Evolutionary conservation across 2,329 filamentous ascomycete species (phyloP), one percentile per base, ranked within the genome.

Genomic region (Mollisia scopiformis): DNA sequence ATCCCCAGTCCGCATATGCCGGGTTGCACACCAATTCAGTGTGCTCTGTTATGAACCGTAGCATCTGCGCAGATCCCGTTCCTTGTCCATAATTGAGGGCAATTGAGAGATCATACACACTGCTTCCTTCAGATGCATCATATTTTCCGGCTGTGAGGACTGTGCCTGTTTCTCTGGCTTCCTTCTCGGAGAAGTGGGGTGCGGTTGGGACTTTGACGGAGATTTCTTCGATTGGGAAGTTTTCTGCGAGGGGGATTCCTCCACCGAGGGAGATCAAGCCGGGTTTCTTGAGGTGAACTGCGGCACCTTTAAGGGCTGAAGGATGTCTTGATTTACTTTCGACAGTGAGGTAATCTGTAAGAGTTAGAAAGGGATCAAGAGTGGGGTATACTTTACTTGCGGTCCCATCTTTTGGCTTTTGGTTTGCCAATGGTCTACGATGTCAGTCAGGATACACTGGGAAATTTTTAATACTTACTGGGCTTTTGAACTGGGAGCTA

Each of bases 31-130:
- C 87, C 58, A 98, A 86, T 77, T 99, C 94, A 0, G 93, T 96
- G 77, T 98, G 95, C 79, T 99, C 95, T 0, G 93, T 96, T 54
- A 98, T 82, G 78, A 91, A 98, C 62, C 95, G 88, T 64, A 97
- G 80, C 75, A 99, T 82, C 77, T 97, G 95, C 3, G 92, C 90
- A 11, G 92, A 87, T 19, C 95, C 95, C 19, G 87, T 87, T 8
- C 93, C 88, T 77, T 97, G 93, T 33, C 91, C 92, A 75, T 99
- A 99, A 78, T 99, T 98, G 74, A 97, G 88, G 1, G 90, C 90
- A 64, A 96, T 92, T 49, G 91, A 87, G 55, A 99, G 85, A 77
- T 99, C 95, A 68, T 84, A 85, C 35, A 79, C 77, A 47, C 74
- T 75, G 21, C 73, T 70, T 21, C 84, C 86, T 52, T 90, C 81